A percentile compares a stretch with the other conserved stretches of the same genome.
These are phyloP conservation scores for Podaxis carcinomalis DNA, from an alignment of 768 basidiomycete species.

Conservation along the genomic window DNA sequence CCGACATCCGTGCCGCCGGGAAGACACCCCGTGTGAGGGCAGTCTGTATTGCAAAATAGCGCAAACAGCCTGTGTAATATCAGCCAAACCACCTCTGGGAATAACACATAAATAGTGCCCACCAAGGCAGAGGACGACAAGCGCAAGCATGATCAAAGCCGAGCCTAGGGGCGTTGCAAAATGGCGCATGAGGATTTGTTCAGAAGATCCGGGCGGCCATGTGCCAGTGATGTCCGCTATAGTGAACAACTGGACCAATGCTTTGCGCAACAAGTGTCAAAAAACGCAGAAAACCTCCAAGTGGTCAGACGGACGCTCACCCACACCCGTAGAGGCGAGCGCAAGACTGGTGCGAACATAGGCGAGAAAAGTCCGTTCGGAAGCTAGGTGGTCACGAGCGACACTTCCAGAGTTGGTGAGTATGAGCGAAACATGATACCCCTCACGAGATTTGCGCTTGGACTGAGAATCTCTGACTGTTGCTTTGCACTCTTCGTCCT, in stretches of 20 bases:
- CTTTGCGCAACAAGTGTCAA: slow-evolving; percentile 1
- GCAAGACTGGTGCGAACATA: slow-evolving; percentile 54
- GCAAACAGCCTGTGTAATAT: slow-evolving; percentile 8
- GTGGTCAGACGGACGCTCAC: slow-evolving; percentile 24
- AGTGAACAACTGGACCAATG: slow-evolving; percentile 15
- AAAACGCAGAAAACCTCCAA: background rate
- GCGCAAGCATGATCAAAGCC: slow-evolving; percentile 6
- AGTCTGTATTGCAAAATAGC: slow-evolving; percentile 15
- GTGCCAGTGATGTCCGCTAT: slow-evolving; percentile 10
- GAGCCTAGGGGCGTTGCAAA: slow-evolving; percentile 15
- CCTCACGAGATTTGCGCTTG: slow-evolving; percentile 9
- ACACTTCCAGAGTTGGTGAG: slow-evolving; percentile 50
- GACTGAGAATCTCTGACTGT: background rate
- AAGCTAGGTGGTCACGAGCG: slow-evolving; percentile 52
- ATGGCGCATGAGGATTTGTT: background rate
- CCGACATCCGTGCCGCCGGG: slow-evolving; percentile 10
- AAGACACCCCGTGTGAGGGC: slow-evolving; percentile 7
- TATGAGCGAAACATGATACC: slow-evolving; percentile 12
- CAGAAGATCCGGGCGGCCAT: background rate
- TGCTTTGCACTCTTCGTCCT: too few species aligned
- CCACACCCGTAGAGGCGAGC: slow-evolving; percentile 47
- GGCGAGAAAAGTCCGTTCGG: slow-evolving; percentile 51
- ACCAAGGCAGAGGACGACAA: slow-evolving; percentile 12
- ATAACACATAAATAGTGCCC: background rate
- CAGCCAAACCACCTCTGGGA: background rate